Percentiles rank a stretch among this genome's conserved stretches.
These are phyloP conservation scores for Pseudotsuga menziesii DNA, from an alignment of 75 land plant species.

Conservation along the genomic window DNA sequence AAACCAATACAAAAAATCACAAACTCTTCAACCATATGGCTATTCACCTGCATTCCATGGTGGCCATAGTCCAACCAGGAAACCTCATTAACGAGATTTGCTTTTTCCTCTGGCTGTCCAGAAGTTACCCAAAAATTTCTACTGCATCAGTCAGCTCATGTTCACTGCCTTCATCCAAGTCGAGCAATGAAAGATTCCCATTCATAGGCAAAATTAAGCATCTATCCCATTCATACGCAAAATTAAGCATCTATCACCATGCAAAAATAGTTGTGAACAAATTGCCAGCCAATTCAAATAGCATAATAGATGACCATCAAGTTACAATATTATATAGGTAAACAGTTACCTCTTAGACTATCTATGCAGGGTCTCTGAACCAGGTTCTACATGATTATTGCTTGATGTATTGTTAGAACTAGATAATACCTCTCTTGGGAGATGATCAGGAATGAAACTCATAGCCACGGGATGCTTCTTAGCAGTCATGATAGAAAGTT, in stretches of 20 bases:
- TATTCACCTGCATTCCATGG: conserved; percentile 88
- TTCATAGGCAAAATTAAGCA: no score
- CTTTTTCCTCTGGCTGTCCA: conserved; percentile 64
- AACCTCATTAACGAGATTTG: conserved; percentile 84
- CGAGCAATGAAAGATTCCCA: conserved; percentile 92
- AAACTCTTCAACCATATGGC: background rate
- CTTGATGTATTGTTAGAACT: conserved; percentile 12
- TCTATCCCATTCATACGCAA: conserved; percentile 80
- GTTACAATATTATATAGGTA: background rate
- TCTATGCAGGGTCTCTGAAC: conserved; percentile 25
- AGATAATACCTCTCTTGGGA: conserved; percentile 19
- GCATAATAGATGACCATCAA: background rate
- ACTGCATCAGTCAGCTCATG: conserved; percentile 75
- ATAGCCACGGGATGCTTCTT: conserved; percentile 86
- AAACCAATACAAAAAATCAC: background rate
- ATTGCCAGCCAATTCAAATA: background rate
- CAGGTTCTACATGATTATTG: conserved; percentile 17
- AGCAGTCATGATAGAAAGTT: conserved; percentile 93
- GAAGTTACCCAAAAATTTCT: conserved; percentile 88
- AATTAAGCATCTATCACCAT: conserved; percentile 72
- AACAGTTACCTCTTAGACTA: conserved; percentile 70
- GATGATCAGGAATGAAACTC: conserved; percentile 77
- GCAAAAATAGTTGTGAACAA: background rate
- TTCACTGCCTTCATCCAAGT: conserved; percentile 94
- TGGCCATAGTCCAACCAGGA: conserved; percentile 98